Conservation (phyloP, 768 basidiomycete genomes). For the Dendrothele bispora region DNA sequence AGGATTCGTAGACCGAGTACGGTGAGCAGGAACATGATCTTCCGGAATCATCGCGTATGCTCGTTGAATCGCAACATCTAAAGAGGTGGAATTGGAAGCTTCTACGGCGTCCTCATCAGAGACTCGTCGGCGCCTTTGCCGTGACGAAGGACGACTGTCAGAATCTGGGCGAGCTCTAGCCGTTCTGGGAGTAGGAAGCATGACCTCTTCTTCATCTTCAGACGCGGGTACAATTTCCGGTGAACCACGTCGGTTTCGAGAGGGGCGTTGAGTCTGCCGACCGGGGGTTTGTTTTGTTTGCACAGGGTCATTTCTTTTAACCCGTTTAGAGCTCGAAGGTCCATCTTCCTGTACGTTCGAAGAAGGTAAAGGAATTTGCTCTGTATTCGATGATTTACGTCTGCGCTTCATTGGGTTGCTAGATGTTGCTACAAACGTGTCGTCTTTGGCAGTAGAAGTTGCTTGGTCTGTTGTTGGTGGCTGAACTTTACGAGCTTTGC, state of each 20-base stretch:
- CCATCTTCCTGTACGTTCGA: too few relatives aligned
- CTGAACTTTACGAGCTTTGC: slow-evolving; percentile 1
- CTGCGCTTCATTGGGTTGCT: too few relatives aligned
- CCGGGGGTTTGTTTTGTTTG: not conserved
- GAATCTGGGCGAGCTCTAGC: not conserved
- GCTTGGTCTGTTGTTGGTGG: slow-evolving; percentile 7
- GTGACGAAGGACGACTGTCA: not conserved
- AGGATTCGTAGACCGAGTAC: slow-evolving; percentile 50
- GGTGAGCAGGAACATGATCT: slow-evolving; percentile 37
- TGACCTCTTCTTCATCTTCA: slow-evolving; percentile 34
- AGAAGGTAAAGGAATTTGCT: too few relatives aligned
- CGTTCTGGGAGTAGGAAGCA: not conserved
- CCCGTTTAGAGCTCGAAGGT: too few relatives aligned
- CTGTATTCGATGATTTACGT: too few relatives aligned
- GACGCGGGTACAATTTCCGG: slow-evolving; percentile 31
- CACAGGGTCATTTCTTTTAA: too few relatives aligned
- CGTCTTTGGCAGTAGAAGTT: slow-evolving; percentile 9
- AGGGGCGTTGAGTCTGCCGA: too few relatives aligned
- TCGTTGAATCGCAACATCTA: not conserved
- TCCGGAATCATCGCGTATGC: not conserved
- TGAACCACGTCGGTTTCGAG: slow-evolving; percentile 28
- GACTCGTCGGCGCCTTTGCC: not conserved
- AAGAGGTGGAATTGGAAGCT: not conserved
- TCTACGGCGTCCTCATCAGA: not conserved
- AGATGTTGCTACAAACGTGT: too few relatives aligned